Conservation (phyloP, 139 green algal species). For the Ostreobium quekettii region DNA sequence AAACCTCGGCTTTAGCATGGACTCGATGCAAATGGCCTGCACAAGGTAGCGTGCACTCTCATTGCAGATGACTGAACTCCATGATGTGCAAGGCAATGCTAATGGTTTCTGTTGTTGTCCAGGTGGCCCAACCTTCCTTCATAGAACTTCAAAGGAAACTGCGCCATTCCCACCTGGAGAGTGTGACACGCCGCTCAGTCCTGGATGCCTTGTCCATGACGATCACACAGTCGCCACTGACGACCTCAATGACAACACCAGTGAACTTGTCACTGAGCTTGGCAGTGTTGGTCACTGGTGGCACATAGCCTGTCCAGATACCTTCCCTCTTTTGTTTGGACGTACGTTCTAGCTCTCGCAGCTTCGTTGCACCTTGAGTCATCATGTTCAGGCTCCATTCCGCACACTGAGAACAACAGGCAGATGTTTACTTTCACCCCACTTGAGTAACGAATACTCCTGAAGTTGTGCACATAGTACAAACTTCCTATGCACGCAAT, state of each 20-base stretch:
- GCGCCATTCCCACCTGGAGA: slow-evolving; percentile 64
- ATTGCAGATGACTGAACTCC: too few relatives aligned
- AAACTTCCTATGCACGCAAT: too few relatives aligned
- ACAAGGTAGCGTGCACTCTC: too few relatives aligned
- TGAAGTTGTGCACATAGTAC: too few relatives aligned
- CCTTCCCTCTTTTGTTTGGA: slow-evolving; percentile 60
- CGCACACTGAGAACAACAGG: slow-evolving; percentile 30
- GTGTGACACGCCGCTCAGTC: slow-evolving; percentile 67
- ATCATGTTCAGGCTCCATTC: slow-evolving; percentile 83
- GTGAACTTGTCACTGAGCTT: slow-evolving; percentile 65
- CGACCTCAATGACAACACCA: slow-evolving; percentile 73
- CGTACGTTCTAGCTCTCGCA: slow-evolving; percentile 70
- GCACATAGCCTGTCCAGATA: slow-evolving; percentile 80
- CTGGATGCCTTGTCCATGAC: slow-evolving; percentile 59
- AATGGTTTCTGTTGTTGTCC: too few relatives aligned
- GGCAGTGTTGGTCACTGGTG: slow-evolving; percentile 39
- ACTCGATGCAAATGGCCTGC: too few relatives aligned
- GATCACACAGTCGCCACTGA: slow-evolving; percentile 84
- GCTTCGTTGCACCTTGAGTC: slow-evolving; percentile 39
- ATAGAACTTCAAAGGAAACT: too few relatives aligned
- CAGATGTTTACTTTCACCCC: too few relatives aligned
- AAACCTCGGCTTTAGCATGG: too few relatives aligned
- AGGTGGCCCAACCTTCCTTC: too few relatives aligned
- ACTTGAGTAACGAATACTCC: too few relatives aligned
- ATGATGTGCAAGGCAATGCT: too few relatives aligned